These are phyloP conservation scores for Komagataella mondaviorum DNA, from an alignment of 805 yeast species.

Conservation along the genomic window DNA sequence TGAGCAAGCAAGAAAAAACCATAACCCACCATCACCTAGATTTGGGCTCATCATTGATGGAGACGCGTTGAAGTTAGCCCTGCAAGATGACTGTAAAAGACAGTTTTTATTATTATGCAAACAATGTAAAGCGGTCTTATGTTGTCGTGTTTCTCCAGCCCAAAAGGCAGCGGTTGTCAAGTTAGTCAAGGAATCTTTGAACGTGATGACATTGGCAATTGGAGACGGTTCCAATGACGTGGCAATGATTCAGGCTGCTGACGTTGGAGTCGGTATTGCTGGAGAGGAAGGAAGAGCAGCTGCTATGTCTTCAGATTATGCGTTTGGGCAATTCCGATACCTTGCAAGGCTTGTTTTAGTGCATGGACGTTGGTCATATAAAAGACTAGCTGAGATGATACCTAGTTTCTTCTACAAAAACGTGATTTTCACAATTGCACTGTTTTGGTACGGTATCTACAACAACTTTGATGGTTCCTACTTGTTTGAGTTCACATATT, in stretches of 20 bases:
- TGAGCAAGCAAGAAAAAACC: conserved; percentile 39
- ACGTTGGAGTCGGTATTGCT: conserved; percentile 81
- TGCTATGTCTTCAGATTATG: conserved; percentile 80
- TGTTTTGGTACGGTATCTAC: conserved; percentile 73
- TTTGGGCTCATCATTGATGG: conserved; percentile 72
- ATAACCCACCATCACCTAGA: conserved; percentile 54
- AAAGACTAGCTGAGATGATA: conserved; percentile 71
- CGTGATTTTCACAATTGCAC: conserved; percentile 57
- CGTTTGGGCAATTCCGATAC: conserved; percentile 71
- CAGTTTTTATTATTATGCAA: conserved; percentile 63
- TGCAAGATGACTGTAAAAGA: conserved; percentile 23
- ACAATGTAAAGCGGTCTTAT: conserved; percentile 68
- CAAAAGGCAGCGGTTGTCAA: conserved; percentile 79
- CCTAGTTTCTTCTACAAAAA: conserved; percentile 74
- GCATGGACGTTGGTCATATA: conserved; percentile 84
- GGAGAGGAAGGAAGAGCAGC: conserved; percentile 91
- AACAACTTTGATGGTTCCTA: conserved; percentile 71
- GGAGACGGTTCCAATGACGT: conserved; percentile 89
- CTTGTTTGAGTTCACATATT: conserved; percentile 62
- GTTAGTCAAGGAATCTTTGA: conserved; percentile 57
- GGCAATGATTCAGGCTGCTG: conserved; percentile 83
- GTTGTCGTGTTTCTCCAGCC: conserved; percentile 83
- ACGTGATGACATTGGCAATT: conserved; percentile 77
- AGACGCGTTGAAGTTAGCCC: conserved; percentile 51
- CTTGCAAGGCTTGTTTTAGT: conserved; percentile 52